These are phyloP conservation scores for Setaria italica DNA, from an alignment of 202 grass and related monocot species.

Conservation along the genomic window DNA sequence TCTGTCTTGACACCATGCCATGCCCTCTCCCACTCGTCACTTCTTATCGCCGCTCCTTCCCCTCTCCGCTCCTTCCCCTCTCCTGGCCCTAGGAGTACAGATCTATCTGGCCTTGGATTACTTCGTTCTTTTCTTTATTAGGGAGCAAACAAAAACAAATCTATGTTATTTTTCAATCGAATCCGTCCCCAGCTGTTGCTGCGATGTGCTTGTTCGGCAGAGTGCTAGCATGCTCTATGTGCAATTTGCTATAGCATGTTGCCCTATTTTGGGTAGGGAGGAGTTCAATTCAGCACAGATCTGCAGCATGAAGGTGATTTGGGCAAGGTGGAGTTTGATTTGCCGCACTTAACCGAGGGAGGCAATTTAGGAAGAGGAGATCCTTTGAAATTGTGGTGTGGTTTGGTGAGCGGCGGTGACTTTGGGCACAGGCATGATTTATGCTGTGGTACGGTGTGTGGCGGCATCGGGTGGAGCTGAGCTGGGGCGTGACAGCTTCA, in stretches of 20 bases:
- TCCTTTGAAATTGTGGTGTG: too few species aligned
- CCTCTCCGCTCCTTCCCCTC: neutral
- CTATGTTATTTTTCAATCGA: neutral
- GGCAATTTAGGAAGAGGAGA: neutral
- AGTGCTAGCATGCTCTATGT: too few species aligned
- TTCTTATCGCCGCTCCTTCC: too few species aligned
- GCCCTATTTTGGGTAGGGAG: too few species aligned
- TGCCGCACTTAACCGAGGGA: neutral
- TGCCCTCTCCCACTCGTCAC: neutral
- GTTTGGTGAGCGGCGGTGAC: too few species aligned
- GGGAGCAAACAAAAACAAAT: neutral
- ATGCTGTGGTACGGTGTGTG: too few species aligned
- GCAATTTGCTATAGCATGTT: too few species aligned
- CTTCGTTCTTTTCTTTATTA: neutral
- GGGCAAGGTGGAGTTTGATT: neutral
- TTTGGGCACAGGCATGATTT: neutral
- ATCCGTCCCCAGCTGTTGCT: neutral
- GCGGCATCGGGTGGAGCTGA: neutral
- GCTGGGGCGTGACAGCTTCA: neutral
- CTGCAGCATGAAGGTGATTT: neutral
- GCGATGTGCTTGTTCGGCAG: too few species aligned
- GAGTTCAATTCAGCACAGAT: neutral
- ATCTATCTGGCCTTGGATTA: conserved; percentile 6
- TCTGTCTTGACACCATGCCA: neutral
- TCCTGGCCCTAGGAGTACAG: neutral